Percentiles rank a stretch among this genome's conserved stretches.
These are phyloP conservation scores for Straminergon stramineum DNA, from an alignment of 225 moss, liverwort and hornwort genomes.

Conservation along the genomic window DNA sequence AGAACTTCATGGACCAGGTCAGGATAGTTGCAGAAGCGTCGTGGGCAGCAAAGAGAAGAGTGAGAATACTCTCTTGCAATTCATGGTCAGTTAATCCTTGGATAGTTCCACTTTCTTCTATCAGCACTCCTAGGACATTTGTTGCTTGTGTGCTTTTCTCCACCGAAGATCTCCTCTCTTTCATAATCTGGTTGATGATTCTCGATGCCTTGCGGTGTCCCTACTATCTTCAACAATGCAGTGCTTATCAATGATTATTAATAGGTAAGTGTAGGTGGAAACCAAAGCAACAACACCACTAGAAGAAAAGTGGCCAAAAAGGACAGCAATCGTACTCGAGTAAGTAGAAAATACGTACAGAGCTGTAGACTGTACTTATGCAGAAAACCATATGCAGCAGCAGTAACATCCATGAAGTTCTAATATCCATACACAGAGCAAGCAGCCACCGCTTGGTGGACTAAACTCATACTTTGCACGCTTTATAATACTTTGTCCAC, in stretches of 20 bases:
- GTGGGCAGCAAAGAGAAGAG: conserved; percentile 1
- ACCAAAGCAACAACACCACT: neutral
- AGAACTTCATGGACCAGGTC: conserved; percentile 8
- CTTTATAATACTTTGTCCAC: neutral
- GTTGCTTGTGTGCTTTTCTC: neutral
- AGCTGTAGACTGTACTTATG: neutral
- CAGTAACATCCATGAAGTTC: neutral
- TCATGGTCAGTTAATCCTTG: neutral
- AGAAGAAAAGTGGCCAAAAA: neutral
- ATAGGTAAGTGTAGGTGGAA: neutral
- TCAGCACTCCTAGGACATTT: neutral
- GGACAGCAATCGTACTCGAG: too few relatives aligned
- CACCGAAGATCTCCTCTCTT: neutral
- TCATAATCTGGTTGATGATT: conserved; percentile 6
- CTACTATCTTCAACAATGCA: conserved; percentile 1
- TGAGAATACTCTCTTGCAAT: conserved; percentile 1
- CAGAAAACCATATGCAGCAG: neutral
- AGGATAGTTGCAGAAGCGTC: conserved; percentile 2
- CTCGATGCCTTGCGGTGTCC: conserved; percentile 1
- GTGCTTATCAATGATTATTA: neutral
- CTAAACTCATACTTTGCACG: neutral
- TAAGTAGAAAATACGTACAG: too few relatives aligned
- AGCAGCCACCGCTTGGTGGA: neutral
- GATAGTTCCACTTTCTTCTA: neutral
- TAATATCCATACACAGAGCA: neutral